Percentiles rank a stretch among this genome's conserved stretches.
phyloP scores from a whole-genome alignment of 2,329 filamentous ascomycete genomes.

The Trichoderma sp. region DNA sequence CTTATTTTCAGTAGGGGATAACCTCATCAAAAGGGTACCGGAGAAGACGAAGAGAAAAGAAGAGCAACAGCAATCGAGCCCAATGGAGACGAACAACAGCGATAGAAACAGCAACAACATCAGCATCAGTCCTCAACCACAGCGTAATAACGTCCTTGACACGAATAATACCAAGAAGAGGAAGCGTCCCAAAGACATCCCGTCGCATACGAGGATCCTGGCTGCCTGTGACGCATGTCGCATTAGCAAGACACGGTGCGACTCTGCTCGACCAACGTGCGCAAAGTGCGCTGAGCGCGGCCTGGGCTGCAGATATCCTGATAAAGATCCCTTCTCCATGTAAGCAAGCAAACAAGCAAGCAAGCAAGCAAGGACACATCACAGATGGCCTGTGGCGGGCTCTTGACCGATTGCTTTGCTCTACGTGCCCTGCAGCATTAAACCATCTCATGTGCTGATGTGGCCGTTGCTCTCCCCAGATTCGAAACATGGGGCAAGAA shows the following conservation, averaged over 20 bases:
- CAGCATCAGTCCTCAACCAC: neutral
- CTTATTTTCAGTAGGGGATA: constrained; percentile 1
- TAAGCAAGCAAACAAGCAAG: neutral
- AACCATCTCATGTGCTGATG: no score
- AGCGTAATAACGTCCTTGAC: neutral
- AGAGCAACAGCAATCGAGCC: no score
- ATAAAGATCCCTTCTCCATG: constrained; percentile 21
- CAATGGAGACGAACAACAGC: neutral
- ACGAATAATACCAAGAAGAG: constrained; percentile 12
- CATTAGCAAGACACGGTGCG: constrained; percentile 17
- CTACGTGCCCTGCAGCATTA: neutral
- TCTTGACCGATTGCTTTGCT: neutral
- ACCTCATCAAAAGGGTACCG: neutral
- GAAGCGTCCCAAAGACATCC: constrained; percentile 8
- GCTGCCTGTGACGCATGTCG: constrained; percentile 14
- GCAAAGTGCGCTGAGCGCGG: constrained; percentile 16
- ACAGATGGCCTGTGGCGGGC: neutral
- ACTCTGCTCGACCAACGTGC: constrained; percentile 14
- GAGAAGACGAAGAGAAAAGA: neutral
- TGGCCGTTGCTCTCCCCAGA: neutral
- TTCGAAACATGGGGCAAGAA: constrained; percentile 23
- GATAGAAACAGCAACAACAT: neutral
- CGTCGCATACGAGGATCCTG: constrained; percentile 7
- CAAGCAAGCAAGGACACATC: no score
- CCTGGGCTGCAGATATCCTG: constrained; percentile 5